Base-by-base conservation (phyloP, 257 asterid species). In the Solanum bulbocastanum region DNA sequence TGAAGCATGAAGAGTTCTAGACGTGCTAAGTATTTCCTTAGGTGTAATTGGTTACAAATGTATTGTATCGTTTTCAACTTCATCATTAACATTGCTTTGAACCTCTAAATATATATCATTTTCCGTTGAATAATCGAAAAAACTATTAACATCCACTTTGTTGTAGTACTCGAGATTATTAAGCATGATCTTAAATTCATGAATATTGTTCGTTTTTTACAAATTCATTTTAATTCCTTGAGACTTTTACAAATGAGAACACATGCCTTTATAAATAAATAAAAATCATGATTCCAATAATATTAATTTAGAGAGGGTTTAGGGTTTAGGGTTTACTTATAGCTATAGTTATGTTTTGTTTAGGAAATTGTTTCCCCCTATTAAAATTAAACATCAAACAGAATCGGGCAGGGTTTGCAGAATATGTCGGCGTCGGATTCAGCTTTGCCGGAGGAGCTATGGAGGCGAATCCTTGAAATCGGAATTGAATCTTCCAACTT, bases 401-500 rank as follows among this genome's bases (percentile, higher is more conserved):
- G 36, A 40, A 23, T 4, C 10, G 60, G 83, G 37, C 18, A n/a
- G 14, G n/a, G 37, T 25, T 78, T 40, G 66, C 27, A 14, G 68
- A 86, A 76, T 4, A 86, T 86, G 88, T 86, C 30, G 73, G 74
- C 73, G 94, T 91, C 94, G 14, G 40, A 33, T 32, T 71, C 78
- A 92, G 85, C 69, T 86, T 89, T 96, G 25, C 98, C 98, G 8
- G 98, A 96, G 88, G 99, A 95, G 89, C 83, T 96, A 68, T 95
- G 98, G 98, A 81, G 93, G 73, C 90, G 93, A 88, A 92, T 96
- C 16, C 69, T 96, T 86, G 97, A 96, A 91, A 89, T 91, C 23
- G 99, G 98, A 87, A 85, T 93, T n/a, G 89, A 88, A 83, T 30
- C 69, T 36, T 90, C 91, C 62, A 83, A 74, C 52, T 88, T 96